A percentile compares a stretch with the other conserved stretches of the same genome.
Evolutionary conservation across 1,284 basidiomycete species (phyloP).

Genomic region (Melampsora medusae): DNA sequence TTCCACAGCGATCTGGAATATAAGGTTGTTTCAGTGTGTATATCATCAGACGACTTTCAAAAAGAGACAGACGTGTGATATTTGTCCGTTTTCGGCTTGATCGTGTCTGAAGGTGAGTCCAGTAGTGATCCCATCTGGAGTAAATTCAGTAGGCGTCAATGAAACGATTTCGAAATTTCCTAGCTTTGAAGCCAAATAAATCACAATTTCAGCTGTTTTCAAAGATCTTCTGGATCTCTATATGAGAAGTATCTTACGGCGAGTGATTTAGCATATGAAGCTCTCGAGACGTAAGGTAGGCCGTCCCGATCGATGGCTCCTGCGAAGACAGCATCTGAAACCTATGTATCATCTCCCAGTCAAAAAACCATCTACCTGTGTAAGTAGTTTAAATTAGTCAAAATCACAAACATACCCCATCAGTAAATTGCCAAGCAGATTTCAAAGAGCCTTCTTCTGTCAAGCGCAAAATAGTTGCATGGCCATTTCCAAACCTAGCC

Average conservation of each 20-base stretch:
- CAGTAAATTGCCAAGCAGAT: slow-evolving; percentile 37
- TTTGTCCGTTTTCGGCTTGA: slow-evolving; percentile 24
- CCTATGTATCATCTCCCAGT: neutral
- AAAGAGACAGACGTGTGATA: slow-evolving; percentile 18
- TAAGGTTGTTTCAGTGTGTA: neutral
- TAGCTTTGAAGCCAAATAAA: neutral
- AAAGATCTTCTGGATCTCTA: neutral
- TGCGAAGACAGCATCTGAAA: slow-evolving; percentile 7
- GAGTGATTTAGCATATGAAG: slow-evolving; percentile 12
- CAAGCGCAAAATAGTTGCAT: slow-evolving; percentile 20
- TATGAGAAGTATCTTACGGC: neutral
- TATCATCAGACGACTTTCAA: neutral
- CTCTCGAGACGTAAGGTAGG: slow-evolving; percentile 37
- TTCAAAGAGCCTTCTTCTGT: slow-evolving; percentile 11
- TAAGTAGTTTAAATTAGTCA: too few species aligned
- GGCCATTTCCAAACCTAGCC: slow-evolving; percentile 20
- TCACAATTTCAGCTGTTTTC: too few species aligned
- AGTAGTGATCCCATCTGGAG: slow-evolving; percentile 32
- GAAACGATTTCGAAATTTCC: slow-evolving; percentile 35
- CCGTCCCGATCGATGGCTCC: slow-evolving; percentile 42
- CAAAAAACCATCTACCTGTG: neutral
- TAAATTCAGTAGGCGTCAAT: slow-evolving; percentile 35
- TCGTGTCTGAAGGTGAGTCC: slow-evolving; percentile 35
- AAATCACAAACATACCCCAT: slow-evolving; percentile 8
- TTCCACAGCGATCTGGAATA: slow-evolving; percentile 36